Base-by-base conservation (phyloP, 768 basidiomycete genomes). In the Amanita pseudoporphyria region DNA sequence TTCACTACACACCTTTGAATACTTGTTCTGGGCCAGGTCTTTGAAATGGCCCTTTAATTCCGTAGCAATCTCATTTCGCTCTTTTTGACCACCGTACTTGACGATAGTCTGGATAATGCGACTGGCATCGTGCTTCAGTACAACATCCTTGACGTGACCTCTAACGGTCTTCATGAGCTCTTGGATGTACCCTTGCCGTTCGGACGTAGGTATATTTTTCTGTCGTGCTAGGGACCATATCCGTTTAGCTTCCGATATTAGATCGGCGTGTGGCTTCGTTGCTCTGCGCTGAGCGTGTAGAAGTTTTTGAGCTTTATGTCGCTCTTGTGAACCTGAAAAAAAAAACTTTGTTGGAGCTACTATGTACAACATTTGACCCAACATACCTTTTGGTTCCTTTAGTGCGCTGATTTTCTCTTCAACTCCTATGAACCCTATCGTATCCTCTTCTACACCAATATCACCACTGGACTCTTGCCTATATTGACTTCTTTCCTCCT, bases 81-180 rank as follows among this genome's bases (percentile, higher is more conserved):
- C 85, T 53, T 71, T 71, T 57, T 74, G 84, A 16, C 78, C 72
- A 3, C 93, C 93, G 52, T 85, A 79, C 60, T 87, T 93, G 42
- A 95, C 85, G 10, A 87, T 70, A 0, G 81, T 86, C 62, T 87
- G 85, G 18, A 87, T 78, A 53, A 90, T 90, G 55, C 84, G 78
- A 58, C 89, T 91, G 6, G 90, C 91, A 63, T 95, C 91, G 58
- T 95, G 93, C 64, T 93, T 95, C 61, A 89, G 77, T 1, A 87
- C 84, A 32, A 95, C 81, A 28, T 93, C 91, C 52, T 82, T 82
- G 38, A 95, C 81, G 56, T 82, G 81, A 4, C 90, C 91, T 18
- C 84, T 78, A 18, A 92, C 80, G 39, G 84, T 73, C 26, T 71
- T 67, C 79, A 91, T 88, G 7, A 97, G 74, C 22, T 79, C 76